Base-by-base conservation (phyloP, 169 alveolate species). In the Babesia gibsoni region DNA sequence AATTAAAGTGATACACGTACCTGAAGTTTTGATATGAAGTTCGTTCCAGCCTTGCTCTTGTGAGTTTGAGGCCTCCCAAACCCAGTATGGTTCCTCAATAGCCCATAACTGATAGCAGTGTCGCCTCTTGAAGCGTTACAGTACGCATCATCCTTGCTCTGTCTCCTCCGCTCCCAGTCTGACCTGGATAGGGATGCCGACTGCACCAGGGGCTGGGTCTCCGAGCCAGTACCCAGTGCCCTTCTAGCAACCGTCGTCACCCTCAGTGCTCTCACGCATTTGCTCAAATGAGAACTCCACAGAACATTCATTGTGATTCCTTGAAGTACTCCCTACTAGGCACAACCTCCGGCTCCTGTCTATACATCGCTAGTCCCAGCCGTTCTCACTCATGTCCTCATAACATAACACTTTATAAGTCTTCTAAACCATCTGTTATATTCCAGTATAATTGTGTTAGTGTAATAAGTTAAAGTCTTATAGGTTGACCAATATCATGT, bases 41-140 rank as follows among this genome's bases (percentile, higher is more conserved):
- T 72, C 1, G 67, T 36, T 2, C 83, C 83, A 14, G 35, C 37
- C 49, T 72, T 72, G 6, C 57, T 46, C 61, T 72, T 72, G 29
- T 46, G 56, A 2, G 73, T 49, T 6, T 46, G 67, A 1, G 83
- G 73, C 20, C 67, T 35, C 18, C 83, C 83, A 35, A 72, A 72
- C 18, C 83, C 83, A 10, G 41, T 37, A 16, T 72, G 83, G 41
- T 48, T 61, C 41, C 72, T 12, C 32, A 45, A 10, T 30, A 61
- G 5, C 7, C 12, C 56, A 4, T 35, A 46, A 30, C 72, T 16
- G 12, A 14, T 20, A 3, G 42, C 57, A 16, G 59, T 9, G 23
- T 61, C 72, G 0, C 42, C 9, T 2, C 9, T 18, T 3, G 4
- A 29, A n/a, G 33, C 25, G 6, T 30, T 23, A 3, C 41, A 20